A percentile compares a stretch with the other conserved stretches of the same genome.
Evolutionary conservation across 257 asterid species (phyloP).

Genomic region (Striga asiatica): DNA sequence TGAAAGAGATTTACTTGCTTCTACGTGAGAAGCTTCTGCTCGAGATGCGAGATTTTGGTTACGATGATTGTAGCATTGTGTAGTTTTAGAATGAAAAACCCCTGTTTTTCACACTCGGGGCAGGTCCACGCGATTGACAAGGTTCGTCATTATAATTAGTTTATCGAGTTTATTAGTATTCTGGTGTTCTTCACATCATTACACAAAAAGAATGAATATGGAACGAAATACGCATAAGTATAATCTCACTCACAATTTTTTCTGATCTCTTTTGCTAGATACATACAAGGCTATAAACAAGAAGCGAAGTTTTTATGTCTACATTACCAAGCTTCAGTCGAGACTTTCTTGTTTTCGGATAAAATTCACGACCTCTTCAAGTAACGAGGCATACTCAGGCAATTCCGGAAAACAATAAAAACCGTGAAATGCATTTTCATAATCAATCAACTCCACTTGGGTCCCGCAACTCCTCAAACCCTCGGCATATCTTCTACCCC

Average conservation of each 20-base stretch:
- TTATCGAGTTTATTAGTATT: neutral
- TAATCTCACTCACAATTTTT: too few species aligned
- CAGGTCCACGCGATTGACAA: neutral
- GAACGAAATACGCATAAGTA: too few species aligned
- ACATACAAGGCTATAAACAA: too few species aligned
- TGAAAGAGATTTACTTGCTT: conserved; percentile 32
- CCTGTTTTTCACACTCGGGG: neutral
- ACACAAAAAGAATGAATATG: neutral
- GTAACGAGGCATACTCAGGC: conserved; percentile 18
- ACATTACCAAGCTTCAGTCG: neutral
- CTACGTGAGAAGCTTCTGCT: conserved; percentile 34
- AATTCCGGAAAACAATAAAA: conserved; percentile 25
- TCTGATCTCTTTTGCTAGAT: too few species aligned
- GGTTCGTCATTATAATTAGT: neutral
- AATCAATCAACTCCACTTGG: conserved; percentile 21
- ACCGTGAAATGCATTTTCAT: conserved; percentile 32
- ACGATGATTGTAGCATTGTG: neutral
- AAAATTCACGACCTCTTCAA: conserved; percentile 10
- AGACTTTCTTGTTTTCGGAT: conserved; percentile 6
- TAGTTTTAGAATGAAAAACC: conserved; percentile 5
- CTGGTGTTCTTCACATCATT: neutral
- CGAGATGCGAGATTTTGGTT: conserved; percentile 27
- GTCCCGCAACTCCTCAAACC: conserved; percentile 27
- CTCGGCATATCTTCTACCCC: conserved; percentile 25
- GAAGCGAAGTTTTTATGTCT: neutral